Base-by-base conservation (phyloP, 2,329 filamentous ascomycete species). In the Erysiphe pulchra region DNA sequence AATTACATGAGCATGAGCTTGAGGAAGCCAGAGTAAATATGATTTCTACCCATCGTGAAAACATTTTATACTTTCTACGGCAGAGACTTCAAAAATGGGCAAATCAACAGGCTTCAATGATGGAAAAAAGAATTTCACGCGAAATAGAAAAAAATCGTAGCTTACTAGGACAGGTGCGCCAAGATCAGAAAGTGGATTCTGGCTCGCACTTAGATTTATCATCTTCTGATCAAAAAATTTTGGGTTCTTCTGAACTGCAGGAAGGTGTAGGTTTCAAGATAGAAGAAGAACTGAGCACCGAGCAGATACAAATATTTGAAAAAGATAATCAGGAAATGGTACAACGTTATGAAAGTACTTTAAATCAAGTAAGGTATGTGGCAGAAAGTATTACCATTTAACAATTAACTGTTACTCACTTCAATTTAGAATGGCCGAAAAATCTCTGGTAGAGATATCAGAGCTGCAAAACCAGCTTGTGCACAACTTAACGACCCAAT, bases 261-360 rank as follows among this genome's bases (percentile, higher is more conserved):
- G 37, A 49, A 46, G 34, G 48, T 12, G 53, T 60, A 45, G 44
- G 47, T 16, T 24, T 24, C 20, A 24, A 24, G 20, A 24, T 24
- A 24, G 50, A 55, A 18, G 54, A 62, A 44, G 62, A 73, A 38
- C 65, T 94, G 49, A 83, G 80, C 16, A 69, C 76, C 18, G 85
- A 94, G 57, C 87, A 95, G 61, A 65, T 90, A 45, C 87, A 94
- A 60, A 72, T 93, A 58, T 95, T 98, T 63, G 86, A 87, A 53
- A 73, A 84, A 61, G 86, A 92, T 57, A 94, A 95, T 58, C 77
- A 85, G 60, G 77, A 83, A 51, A 85, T 98, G 77, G 69, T 95
- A 54, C 81, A 80, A 60, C 82, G 93, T 61, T 93, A 92, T 61
- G 84, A 94, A 61, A 84, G 80, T 62, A 85, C 82, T n/a, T 65